Conservation (phyloP, 352 stramenopile genomes). For the Phytopythium litorale region DNA sequence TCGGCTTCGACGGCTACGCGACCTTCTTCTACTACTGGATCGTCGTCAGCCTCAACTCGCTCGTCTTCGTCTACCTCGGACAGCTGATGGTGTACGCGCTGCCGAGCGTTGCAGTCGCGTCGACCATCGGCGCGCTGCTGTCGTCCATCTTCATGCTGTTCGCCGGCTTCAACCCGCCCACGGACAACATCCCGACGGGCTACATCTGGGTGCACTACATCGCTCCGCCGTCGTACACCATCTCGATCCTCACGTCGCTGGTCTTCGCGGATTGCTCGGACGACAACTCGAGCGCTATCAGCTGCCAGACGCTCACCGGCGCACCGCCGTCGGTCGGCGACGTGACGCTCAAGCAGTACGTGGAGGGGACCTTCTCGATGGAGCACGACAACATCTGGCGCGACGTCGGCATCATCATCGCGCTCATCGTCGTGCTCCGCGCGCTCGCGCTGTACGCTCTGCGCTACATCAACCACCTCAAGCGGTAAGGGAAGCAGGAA, state of each 20-base stretch:
- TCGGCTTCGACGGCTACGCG: conserved; percentile 37
- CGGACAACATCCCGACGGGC: conserved; percentile 33
- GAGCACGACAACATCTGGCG: conserved; percentile 44
- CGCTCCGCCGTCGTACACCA: conserved; percentile 38
- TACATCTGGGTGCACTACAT: conserved; percentile 64
- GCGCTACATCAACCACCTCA: conserved; percentile 43
- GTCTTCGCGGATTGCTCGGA: conserved; percentile 35
- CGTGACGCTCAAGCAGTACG: conserved; percentile 44
- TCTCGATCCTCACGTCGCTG: conserved; percentile 33
- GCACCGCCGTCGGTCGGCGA: conserved; percentile 17
- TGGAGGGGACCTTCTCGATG: conserved; percentile 46
- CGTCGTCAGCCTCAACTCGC: conserved; percentile 33
- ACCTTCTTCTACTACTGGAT: conserved; percentile 59
- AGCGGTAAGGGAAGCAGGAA: conserved; percentile 16
- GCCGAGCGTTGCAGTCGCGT: conserved; percentile 32
- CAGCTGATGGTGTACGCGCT: conserved; percentile 42
- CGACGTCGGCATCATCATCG: conserved; percentile 29
- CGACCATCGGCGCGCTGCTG: conserved; percentile 34
- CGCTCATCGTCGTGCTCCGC: conserved; percentile 31
- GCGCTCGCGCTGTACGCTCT: conserved; percentile 30
- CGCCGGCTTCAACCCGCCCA: conserved; percentile 49
- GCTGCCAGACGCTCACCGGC: conserved; percentile 24
- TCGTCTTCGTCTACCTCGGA: conserved; percentile 49
- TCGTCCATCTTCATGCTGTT: conserved; percentile 53
- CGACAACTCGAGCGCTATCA: conserved; percentile 15